phyloP scores from a whole-genome alignment of 768 basidiomycete species.

The Macrolepiota albuminosa region DNA sequence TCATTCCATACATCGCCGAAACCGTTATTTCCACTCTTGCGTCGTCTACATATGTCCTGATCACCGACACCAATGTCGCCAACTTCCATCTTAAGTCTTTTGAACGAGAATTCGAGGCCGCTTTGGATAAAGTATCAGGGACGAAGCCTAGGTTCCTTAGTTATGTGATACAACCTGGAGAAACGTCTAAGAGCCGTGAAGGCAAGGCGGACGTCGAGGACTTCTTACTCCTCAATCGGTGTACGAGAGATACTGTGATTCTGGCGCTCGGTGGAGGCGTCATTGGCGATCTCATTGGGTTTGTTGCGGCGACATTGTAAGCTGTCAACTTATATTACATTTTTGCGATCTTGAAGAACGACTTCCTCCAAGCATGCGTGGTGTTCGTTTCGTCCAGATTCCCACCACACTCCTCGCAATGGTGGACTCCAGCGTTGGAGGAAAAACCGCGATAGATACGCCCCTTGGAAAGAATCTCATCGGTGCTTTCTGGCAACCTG shows the following conservation, averaged over 20 bases:
- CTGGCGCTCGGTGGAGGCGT: conserved; percentile 96
- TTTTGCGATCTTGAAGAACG: conserved; percentile 5
- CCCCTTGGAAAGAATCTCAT: conserved; percentile 98
- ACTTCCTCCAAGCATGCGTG: conserved; percentile 75
- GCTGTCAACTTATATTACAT: conserved; percentile 26
- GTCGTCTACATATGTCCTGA: conserved; percentile 83
- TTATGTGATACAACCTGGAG: conserved; percentile 83
- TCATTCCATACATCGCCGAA: conserved; percentile 76
- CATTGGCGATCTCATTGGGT: conserved; percentile 94
- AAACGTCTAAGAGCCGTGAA: conserved; percentile 86
- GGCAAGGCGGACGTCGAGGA: conserved; percentile 95
- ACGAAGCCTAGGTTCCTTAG: conserved; percentile 63
- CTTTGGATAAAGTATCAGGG: conserved; percentile 23
- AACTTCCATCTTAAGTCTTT: conserved; percentile 71
- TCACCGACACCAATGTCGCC: conserved; percentile 92
- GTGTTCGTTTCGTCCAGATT: conserved; percentile 91
- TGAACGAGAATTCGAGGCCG: conserved; percentile 54
- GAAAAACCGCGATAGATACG: conserved; percentile 99
- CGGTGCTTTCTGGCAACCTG: conserved; percentile 97
- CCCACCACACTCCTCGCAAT: conserved; percentile 96
- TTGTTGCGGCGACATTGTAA: conserved; percentile 95
- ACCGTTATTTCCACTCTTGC: conserved; percentile 69
- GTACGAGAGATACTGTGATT: conserved; percentile 90
- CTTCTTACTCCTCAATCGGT: conserved; percentile 80
- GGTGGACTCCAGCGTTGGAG: conserved; percentile 97